These are phyloP conservation scores for Acer yangbiense DNA, from an alignment of 345 rosid species.

Conservation along the genomic window DNA sequence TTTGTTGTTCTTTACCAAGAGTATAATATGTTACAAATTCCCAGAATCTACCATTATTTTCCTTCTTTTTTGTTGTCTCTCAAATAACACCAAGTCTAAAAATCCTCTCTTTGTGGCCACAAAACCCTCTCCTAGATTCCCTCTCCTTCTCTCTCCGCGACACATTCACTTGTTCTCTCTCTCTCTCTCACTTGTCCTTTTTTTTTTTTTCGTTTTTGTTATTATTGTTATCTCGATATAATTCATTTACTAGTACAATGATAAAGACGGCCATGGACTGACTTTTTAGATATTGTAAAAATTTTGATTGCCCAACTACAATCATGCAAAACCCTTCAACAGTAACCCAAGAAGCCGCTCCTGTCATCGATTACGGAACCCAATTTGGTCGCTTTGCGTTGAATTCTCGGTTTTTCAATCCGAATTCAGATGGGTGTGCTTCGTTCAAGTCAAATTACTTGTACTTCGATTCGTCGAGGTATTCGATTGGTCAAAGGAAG, in stretches of 20 bases:
- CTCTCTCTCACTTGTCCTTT: not conserved
- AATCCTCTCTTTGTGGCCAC: conserved; percentile 32
- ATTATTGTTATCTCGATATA: not conserved
- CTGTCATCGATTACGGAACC: conserved; percentile 50
- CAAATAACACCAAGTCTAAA: not conserved
- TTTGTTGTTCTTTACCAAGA: too few relatives aligned
- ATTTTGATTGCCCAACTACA: not conserved
- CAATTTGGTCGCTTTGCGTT: conserved; percentile 55
- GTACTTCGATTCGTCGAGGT: conserved; percentile 44
- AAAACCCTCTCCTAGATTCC: conserved; percentile 20
- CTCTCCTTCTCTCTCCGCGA: not conserved
- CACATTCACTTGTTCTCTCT: not conserved
- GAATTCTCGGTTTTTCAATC: conserved; percentile 33
- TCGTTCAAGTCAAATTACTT: conserved; percentile 52
- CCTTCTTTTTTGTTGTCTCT: not conserved
- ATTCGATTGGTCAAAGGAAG: conserved; percentile 24
- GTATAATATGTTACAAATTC: too few relatives aligned
- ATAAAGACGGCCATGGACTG: conserved; percentile 32
- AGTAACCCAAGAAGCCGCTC: conserved; percentile 56
- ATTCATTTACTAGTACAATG: conserved; percentile 17
- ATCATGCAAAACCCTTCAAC: conserved; percentile 72
- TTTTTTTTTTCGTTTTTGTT: not conserved
- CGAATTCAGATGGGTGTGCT: conserved; percentile 50
- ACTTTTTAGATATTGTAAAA: not conserved
- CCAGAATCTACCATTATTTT: not conserved